Evolutionary conservation across 768 basidiomycete genomes (phyloP), one percentile per base, ranked within the genome.

Genomic region (Russula olivacea): DNA sequence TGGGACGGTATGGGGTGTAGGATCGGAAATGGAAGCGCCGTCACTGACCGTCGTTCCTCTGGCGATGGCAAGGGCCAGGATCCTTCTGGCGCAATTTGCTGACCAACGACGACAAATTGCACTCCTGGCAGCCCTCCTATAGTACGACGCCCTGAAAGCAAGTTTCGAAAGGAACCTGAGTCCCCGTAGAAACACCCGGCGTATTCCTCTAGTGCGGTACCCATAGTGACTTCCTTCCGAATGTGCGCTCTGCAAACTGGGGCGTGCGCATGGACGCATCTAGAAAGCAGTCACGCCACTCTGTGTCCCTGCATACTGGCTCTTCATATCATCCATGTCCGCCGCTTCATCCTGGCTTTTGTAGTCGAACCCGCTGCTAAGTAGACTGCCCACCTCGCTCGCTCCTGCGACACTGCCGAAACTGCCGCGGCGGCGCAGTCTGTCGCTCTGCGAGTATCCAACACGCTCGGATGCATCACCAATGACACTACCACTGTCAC

Each of bases 391-490:
- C 70, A 89, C 75, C 69, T 93, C 91, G 59, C 86, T 88, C 36
- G 83, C 78, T 12, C 89, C 90, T 10, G 89, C 78, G 38, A 88
- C 84, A 34, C 85, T 88, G 19, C 87, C 82, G 71, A 91, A 89
- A 50, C 91, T 92, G 21, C 85, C 76, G 28, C 91, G 83, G 56
- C 90, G 81, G 34, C 87, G 80, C 59, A 97, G 79, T 43, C 96
- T 81, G 71, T 98, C 95, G 57, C 90, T 94, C 73, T 99, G 96
- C 19, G 91, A 89, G 76, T 85, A 97, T 2, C 88, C 87, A 72
- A 97, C 83, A 78, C 84, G 64, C 72, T 72, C 59, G 70, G 67
- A 59, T 66, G 67, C 58, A 78, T 72, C 67, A 21, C 78, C 77
- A 61, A 77, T 65, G 61, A 79, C 77, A 71, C 76, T 74, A 66